These are phyloP conservation scores for Malbranchea cinnamomea DNA, from an alignment of 2,329 filamentous ascomycete genomes.

Conservation along the genomic window DNA sequence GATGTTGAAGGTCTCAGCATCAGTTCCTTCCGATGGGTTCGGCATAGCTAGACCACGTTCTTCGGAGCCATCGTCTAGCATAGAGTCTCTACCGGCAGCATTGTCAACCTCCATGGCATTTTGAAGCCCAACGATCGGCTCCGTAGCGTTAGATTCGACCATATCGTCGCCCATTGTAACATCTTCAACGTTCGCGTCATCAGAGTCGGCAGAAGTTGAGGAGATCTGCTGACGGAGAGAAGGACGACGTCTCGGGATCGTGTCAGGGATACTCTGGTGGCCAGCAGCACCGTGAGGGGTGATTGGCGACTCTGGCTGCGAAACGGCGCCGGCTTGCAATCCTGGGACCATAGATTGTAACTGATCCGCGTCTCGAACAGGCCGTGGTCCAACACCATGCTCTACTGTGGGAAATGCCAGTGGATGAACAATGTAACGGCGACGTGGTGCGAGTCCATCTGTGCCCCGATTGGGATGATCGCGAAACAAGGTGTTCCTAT, in stretches of 20 bases:
- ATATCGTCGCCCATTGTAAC: slow-evolving; percentile 57
- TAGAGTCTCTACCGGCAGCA: slow-evolving; percentile 67
- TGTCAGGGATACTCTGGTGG: slow-evolving; percentile 38
- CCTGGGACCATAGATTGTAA: slow-evolving; percentile 67
- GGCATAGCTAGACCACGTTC: slow-evolving; percentile 62
- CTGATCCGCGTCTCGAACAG: slow-evolving; percentile 67
- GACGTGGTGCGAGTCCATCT: slow-evolving; percentile 32
- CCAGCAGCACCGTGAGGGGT: slow-evolving; percentile 59
- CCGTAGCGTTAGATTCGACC: slow-evolving; percentile 31
- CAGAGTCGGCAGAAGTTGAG: slow-evolving; percentile 66
- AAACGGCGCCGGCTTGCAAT: slow-evolving; percentile 53
- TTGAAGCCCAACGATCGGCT: slow-evolving; percentile 66
- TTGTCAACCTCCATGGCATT: slow-evolving; percentile 74
- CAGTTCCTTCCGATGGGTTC: slow-evolving; percentile 69
- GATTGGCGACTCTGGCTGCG: slow-evolving; percentile 85
- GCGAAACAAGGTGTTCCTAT: slow-evolving; percentile 49
- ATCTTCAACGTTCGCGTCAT: slow-evolving; percentile 76
- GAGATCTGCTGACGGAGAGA: slow-evolving; percentile 84
- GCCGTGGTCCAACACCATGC: slow-evolving; percentile 58
- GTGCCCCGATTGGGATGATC: slow-evolving; percentile 36
- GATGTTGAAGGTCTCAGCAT: slow-evolving; percentile 85
- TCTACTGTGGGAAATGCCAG: slow-evolving; percentile 55
- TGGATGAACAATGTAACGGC: slow-evolving; percentile 47
- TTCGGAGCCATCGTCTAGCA: slow-evolving; percentile 56
- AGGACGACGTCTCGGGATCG: slow-evolving; percentile 53